These are phyloP conservation scores for Picea engelmannii DNA, from an alignment of 83 land plant species.

Conservation along the genomic window DNA sequence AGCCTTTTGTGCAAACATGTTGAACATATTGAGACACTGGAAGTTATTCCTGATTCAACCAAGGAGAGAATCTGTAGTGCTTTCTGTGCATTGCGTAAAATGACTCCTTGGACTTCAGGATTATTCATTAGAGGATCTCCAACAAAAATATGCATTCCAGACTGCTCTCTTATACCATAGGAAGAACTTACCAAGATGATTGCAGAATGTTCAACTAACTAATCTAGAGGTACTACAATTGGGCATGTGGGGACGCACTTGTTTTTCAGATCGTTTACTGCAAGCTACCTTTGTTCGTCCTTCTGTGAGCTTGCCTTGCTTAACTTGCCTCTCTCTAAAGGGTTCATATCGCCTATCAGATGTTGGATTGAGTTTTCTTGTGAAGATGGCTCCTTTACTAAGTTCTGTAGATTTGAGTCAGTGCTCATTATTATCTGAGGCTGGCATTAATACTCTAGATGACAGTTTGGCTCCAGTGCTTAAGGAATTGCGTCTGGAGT, in stretches of 20 bases:
- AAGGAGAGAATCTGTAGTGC: constrained; percentile 28
- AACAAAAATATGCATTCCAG: constrained; percentile 43
- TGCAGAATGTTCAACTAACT: constrained; percentile 8
- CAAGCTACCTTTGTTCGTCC: constrained; percentile 33
- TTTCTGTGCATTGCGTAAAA: constrained; percentile 52
- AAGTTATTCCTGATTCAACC: constrained; percentile 41
- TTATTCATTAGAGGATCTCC: constrained; percentile 46
- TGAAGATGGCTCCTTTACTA: constrained; percentile 46
- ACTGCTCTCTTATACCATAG: constrained; percentile 67
- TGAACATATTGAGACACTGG: constrained; percentile 55
- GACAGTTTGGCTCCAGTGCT: constrained; percentile 29
- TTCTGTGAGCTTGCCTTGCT: constrained; percentile 30
- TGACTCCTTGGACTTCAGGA: constrained; percentile 36
- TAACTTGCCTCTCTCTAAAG: constrained; percentile 36
- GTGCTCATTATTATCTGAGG: constrained; percentile 49
- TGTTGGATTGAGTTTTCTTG: constrained; percentile 43
- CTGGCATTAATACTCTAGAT: constrained; percentile 37
- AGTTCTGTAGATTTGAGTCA: constrained; percentile 51
- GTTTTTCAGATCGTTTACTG: constrained; percentile 45
- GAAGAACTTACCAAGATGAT: constrained; percentile 20
- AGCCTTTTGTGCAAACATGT: constrained; percentile 32
- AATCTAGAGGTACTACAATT: constrained; percentile 51
- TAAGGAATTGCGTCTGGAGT: constrained; percentile 54
- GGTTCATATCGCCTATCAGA: constrained; percentile 70
- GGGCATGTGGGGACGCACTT: constrained; percentile 69